Base-by-base conservation (phyloP, 345 rosid genomes). In the Atalantia buxifolia region DNA sequence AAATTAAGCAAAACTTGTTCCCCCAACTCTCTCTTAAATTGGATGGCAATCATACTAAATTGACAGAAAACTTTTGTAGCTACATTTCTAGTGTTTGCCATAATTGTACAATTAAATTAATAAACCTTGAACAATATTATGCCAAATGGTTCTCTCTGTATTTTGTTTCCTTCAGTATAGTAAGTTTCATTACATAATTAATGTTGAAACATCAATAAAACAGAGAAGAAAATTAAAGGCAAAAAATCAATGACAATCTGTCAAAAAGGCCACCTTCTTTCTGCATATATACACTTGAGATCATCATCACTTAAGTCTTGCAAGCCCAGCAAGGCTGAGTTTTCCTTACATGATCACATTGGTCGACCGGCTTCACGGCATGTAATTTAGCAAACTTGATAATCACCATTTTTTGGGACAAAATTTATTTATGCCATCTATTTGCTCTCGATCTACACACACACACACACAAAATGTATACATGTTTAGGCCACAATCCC, bases 191-290 rank as follows among this genome's bases (percentile, higher is more conserved):
- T 74, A 28, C 40, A 62, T 25, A 33, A 65, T 65, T 9, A 1
- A 74, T 31, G 18, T 28, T 42, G 25, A 40, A 13, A 90, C 97
- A 93, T 93, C 81, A 1, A 67, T 25, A 93, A 83, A n/a, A 93
- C 97, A 79, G 7, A 70, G 1, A 6, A 14, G 12, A n/a, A 57
- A 69, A 28, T 1, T 50, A 57, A 18, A 38, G 9, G 9, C 7
- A 13, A 25, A 57, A 56, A 66, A 50, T 35, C 31, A 74, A 71
- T n/a, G 67, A 75, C 16, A 80, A 74, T 74, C 77, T 3, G 67
- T 70, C 97, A 93, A 71, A 93, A 93, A 86, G 81, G 75, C 90
- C 98, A 4, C 98, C 97, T 85, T 93, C 95, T 72, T 76, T 80
- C 70, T 93, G 62, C 98, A 69, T 89, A 84, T 87, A 93, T 92